These are phyloP conservation scores for Malassezia furfur DNA, from an alignment of 1,284 basidiomycete genomes.

Conservation along the genomic window DNA sequence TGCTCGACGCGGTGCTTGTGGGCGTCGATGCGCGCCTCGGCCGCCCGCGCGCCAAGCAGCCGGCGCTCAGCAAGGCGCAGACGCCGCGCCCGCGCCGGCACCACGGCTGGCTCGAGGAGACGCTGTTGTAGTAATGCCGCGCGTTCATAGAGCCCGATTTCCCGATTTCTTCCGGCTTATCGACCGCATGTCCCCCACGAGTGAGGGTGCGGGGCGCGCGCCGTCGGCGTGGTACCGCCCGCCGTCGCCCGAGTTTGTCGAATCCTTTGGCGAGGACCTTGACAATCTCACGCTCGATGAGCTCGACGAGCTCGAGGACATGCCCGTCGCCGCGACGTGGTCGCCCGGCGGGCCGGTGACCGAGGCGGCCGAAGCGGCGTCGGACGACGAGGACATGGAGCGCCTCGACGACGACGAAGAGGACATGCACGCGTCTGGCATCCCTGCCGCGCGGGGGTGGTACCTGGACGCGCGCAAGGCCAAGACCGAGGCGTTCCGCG, in stretches of 20 bases:
- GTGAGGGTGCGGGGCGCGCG: neutral
- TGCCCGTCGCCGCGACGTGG: constrained; percentile 4
- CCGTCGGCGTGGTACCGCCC: constrained; percentile 14
- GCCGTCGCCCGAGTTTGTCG: constrained; percentile 9
- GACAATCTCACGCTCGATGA: constrained; percentile 10
- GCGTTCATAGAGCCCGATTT: neutral
- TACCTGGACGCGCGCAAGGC: constrained; percentile 31
- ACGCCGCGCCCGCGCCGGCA: constrained; percentile 15
- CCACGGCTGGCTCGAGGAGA: constrained; percentile 12
- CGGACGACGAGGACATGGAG: constrained; percentile 24
- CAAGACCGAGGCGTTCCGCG: constrained; percentile 27
- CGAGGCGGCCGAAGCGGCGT: constrained; percentile 10
- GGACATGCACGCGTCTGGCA: constrained; percentile 46
- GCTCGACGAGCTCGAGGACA: neutral
- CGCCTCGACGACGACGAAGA: constrained; percentile 38
- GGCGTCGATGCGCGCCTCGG: constrained; percentile 12
- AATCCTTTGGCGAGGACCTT: constrained; percentile 11
- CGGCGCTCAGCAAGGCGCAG: neutral
- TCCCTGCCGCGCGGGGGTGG: constrained; percentile 42
- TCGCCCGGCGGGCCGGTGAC: neutral
- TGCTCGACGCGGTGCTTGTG: constrained; percentile 6
- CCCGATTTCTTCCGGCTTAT: neutral
- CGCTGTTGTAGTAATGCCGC: constrained; percentile 13
- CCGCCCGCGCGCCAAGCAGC: neutral
- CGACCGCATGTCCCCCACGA: neutral